phyloP scores from a whole-genome alignment of 495 filamentous ascomycete species.

The Hyphodiscus hymeniophilus region DNA sequence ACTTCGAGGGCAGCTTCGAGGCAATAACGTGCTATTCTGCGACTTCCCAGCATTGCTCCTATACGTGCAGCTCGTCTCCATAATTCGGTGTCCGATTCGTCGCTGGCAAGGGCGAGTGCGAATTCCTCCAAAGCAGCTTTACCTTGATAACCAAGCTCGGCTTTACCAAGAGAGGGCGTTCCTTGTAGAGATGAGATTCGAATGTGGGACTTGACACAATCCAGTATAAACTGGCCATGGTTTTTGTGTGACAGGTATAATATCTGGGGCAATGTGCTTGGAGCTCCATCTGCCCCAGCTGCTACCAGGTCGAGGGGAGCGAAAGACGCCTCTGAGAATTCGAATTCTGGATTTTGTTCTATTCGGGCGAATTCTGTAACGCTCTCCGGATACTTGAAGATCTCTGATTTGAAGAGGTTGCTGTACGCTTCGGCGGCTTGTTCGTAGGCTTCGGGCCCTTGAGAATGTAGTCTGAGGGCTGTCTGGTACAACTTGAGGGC shows the following conservation, averaged over 20 bases:
- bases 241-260: constrained; percentile 94
- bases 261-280: constrained; percentile 77
- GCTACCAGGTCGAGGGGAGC: constrained; percentile 29
- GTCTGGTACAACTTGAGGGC: constrained; percentile 91
- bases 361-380: constrained; percentile 66
- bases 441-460: constrained; percentile 65
- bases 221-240: constrained; percentile 80
- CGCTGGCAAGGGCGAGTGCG: constrained; percentile 69
- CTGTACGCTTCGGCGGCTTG: constrained; percentile 79
- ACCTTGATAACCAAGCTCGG: constrained; percentile 32
- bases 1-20: constrained; percentile 85
- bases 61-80: constrained; percentile 83
- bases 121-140: constrained; percentile 53
- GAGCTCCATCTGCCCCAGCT: constrained; percentile 54
- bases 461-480: constrained; percentile 85
- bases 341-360: constrained; percentile 52
- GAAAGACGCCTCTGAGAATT: constrained; percentile 27
- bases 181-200: constrained; percentile 29
- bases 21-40: constrained; percentile 73
- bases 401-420: constrained; percentile 79
- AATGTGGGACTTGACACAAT: constrained; percentile 47
- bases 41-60: constrained; percentile 64
- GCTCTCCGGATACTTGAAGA: constrained; percentile 84
- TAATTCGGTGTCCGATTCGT: constrained; percentile 89
- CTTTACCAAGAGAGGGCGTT: constrained; percentile 26